Evolutionary conservation across 495 filamentous ascomycete genomes (phyloP).

Genomic region (Cenococcum geophilum): DNA sequence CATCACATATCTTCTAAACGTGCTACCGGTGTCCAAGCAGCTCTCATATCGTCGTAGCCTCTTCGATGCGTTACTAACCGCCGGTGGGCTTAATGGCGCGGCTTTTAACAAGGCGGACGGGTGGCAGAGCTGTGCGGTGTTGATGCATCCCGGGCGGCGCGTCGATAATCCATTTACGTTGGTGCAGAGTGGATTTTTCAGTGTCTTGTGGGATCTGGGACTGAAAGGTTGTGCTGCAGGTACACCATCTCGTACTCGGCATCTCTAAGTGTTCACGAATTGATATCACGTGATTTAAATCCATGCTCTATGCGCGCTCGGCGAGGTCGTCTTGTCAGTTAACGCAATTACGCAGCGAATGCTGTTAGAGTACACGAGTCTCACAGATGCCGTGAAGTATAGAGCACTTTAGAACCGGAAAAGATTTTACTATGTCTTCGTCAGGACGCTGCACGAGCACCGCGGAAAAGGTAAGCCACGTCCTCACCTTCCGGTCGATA

Average conservation of each 20-base stretch:
- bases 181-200: conserved; percentile 10
- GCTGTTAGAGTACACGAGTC: not conserved
- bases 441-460: not conserved
- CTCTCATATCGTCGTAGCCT: not conserved
- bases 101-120: conserved; percentile 13
- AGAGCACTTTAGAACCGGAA: not conserved
- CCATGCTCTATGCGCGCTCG: not conserved
- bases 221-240: not conserved
- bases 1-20: not conserved
- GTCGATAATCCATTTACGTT: conserved; percentile 20
- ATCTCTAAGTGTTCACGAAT: not conserved
- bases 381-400: not conserved
- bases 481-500: not conserved
- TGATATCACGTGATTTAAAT: not conserved
- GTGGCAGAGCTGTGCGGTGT: conserved; percentile 10
- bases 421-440: not conserved
- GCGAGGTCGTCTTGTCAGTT: not conserved
- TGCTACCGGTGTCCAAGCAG: not conserved
- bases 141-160: conserved; percentile 11
- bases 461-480: not conserved
- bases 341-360: not conserved
- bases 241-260: not conserved
- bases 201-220: conserved; percentile 10
- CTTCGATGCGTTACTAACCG: conserved; percentile 1
- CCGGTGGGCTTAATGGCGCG: conserved; percentile 13